Percentiles rank a stretch among this genome's conserved stretches.
Evolutionary conservation across 345 rosid genomes (phyloP).

Genomic region (Mercurialis annua): DNA sequence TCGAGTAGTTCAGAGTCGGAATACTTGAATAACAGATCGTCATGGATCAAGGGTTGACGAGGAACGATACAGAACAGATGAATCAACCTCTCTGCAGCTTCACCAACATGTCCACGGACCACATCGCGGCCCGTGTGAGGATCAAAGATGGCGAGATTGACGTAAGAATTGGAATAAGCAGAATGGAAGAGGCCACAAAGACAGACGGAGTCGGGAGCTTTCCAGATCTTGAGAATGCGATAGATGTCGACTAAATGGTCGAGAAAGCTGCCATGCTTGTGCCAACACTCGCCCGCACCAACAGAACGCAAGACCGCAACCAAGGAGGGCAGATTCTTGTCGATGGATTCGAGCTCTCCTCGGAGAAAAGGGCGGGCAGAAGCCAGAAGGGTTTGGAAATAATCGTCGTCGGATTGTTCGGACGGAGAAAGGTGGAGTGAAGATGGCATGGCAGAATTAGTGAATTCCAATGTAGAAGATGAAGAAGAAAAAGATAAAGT

Average conservation of each 20-base stretch:
- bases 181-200: constrained; percentile 95
- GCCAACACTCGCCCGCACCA: constrained; percentile 99
- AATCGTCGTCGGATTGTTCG: neutral
- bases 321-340: constrained; percentile 57
- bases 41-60: constrained; percentile 77
- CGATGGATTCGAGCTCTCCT: constrained; percentile 67
- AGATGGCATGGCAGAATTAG: constrained; percentile 19
- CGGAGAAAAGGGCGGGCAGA: constrained; percentile 87
- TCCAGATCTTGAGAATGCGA: constrained; percentile 80
- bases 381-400: constrained; percentile 39
- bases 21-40: constrained; percentile 72
- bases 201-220: constrained; percentile 69
- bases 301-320: constrained; percentile 70
- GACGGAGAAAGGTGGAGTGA: neutral
- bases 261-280: constrained; percentile 92
- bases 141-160: constrained; percentile 86
- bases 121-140: constrained; percentile 81
- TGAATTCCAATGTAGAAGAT: too few species aligned
- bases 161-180: constrained; percentile 91
- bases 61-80: constrained; percentile 84
- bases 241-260: constrained; percentile 80
- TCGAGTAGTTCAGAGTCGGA: constrained; percentile 64
- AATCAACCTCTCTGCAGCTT: constrained; percentile 70
- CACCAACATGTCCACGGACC: constrained; percentile 78
- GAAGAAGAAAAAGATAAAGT: too few species aligned